These are phyloP conservation scores for Heliamphora pulchella DNA, from an alignment of 179 eudicot species.

Conservation along the genomic window DNA sequence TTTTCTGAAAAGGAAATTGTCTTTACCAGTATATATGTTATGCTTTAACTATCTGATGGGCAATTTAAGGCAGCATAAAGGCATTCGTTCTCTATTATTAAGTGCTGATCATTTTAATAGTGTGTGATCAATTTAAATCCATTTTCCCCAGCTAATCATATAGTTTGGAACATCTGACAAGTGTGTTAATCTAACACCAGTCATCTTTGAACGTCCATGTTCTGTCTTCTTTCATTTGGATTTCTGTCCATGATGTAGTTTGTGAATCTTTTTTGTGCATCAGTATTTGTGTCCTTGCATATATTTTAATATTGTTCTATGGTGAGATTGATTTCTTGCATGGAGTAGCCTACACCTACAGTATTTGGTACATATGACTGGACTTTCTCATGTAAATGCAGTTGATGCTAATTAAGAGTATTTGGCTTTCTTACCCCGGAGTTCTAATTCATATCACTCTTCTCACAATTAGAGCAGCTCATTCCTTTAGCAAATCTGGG, in stretches of 20 bases:
- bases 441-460: neutral
- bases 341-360: neutral
- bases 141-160: neutral
- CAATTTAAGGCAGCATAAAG: too few relatives aligned
- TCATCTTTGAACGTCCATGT: too few relatives aligned
- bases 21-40: too few relatives aligned
- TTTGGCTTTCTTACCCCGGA: neutral
- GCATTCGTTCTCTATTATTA: too few relatives aligned
- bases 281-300: neutral
- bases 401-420: neutral
- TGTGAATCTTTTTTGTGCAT: neutral
- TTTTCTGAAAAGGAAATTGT: neutral
- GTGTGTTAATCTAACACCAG: too few relatives aligned
- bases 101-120: too few relatives aligned
- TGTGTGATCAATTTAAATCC: neutral
- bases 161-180: too few relatives aligned
- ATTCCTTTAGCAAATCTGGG: neutral
- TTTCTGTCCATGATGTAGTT: neutral
- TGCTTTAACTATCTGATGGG: too few relatives aligned
- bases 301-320: neutral
- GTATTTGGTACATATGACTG: constrained; percentile 2
- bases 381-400: neutral
- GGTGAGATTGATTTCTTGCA: neutral
- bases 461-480: neutral
- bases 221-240: neutral